Evolutionary conservation across 2,329 filamentous ascomycete genomes (phyloP).

Genomic region (Rachicladosporium sp.): DNA sequence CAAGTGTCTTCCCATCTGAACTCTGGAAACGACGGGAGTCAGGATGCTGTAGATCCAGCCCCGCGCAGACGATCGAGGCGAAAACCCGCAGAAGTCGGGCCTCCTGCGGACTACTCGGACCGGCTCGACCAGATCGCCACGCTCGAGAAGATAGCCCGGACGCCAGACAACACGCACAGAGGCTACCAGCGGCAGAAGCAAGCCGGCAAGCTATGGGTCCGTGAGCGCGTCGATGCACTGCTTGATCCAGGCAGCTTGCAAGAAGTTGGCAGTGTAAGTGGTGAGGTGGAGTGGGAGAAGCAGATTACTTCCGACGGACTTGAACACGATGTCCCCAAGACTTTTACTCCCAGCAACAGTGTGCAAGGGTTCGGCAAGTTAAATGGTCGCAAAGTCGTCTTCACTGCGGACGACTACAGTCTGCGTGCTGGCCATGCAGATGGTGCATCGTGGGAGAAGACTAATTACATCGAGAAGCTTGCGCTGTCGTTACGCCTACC

Average conservation of each 20-base stretch:
- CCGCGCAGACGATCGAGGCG: conserved; percentile 16
- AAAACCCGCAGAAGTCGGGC: conserved; percentile 26
- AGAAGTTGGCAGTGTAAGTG: conserved; percentile 49
- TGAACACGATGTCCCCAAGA: conserved; percentile 33
- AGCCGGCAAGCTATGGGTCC: conserved; percentile 53
- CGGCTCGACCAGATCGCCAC: conserved; percentile 44
- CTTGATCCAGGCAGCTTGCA: conserved; percentile 44
- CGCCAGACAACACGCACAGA: conserved; percentile 40
- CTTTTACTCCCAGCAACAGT: conserved; percentile 50
- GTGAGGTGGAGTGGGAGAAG: conserved; percentile 44
- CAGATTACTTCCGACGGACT: conserved; percentile 23
- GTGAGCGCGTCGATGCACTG: conserved; percentile 48
- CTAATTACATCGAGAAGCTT: conserved; percentile 50
- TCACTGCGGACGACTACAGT: conserved; percentile 54
- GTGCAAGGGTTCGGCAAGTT: conserved; percentile 43
- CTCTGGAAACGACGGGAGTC: too few relatives aligned
- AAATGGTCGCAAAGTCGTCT: conserved; percentile 41
- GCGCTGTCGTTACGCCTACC: conserved; percentile 45
- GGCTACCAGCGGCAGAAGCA: conserved; percentile 51
- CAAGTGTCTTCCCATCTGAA: too few relatives aligned
- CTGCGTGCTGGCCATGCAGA: conserved; percentile 53
- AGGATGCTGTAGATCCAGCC: too few relatives aligned
- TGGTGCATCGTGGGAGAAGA: conserved; percentile 43
- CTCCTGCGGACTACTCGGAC: conserved; percentile 51
- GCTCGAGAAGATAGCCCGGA: conserved; percentile 41